Evolutionary conservation across 2,329 filamentous ascomycete species (phyloP).

Genomic region (Colletotrichum sp.): DNA sequence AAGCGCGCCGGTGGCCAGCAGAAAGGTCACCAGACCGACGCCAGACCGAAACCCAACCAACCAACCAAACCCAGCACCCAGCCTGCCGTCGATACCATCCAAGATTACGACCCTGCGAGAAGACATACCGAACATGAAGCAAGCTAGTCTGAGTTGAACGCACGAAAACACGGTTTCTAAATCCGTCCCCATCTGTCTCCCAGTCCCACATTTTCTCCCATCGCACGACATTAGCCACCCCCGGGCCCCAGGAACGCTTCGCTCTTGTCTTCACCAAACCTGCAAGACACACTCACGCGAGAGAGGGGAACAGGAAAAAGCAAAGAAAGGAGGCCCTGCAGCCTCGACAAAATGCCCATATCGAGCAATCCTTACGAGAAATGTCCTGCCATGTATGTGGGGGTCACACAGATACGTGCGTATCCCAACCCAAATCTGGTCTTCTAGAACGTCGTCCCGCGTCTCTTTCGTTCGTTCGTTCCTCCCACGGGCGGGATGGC

Average conservation of each 20-base stretch:
- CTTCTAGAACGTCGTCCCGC: not conserved
- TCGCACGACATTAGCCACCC: not conserved
- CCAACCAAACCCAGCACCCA: not conserved
- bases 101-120: not conserved
- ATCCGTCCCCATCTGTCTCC: not conserved
- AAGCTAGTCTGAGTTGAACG: not conserved
- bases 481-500: not conserved
- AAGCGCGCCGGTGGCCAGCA: not conserved
- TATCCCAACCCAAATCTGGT: not conserved
- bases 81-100: not conserved
- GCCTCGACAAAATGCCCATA: not conserved
- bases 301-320: not conserved
- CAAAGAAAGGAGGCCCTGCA: not conserved
- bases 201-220: not conserved
- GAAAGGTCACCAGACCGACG: not conserved
- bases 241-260: not conserved
- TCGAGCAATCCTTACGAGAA: slow-evolving; percentile 1
- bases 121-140: not conserved
- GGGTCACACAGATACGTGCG: slow-evolving; percentile 3
- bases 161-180: not conserved
- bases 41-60: not conserved
- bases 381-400: slow-evolving; percentile 8
- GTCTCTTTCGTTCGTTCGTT: not conserved
- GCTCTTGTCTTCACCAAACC: not conserved
- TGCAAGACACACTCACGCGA: not conserved